phyloP scores from a whole-genome alignment of 257 asterid genomes.

The Thymus mandschuricus region DNA sequence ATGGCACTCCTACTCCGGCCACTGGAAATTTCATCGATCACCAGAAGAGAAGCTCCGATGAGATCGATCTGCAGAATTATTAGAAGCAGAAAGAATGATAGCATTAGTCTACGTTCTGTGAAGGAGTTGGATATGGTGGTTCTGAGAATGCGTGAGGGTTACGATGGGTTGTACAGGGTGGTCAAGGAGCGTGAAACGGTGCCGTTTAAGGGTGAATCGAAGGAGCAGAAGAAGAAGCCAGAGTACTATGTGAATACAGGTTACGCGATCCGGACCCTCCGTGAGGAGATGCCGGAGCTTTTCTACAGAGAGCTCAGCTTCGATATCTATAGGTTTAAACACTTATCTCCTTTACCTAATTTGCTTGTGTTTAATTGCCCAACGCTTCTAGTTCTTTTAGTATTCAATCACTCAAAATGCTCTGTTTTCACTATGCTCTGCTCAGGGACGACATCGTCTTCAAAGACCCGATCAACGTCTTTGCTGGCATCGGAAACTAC shows the following conservation, averaged over 20 bases:
- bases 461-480: conserved; percentile 78
- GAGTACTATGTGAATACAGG: conserved; percentile 70
- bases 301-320: conserved; percentile 66
- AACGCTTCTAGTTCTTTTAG: background rate
- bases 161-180: conserved; percentile 36
- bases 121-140: conserved; percentile 48
- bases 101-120: conserved; percentile 41
- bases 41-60: conserved; percentile 21
- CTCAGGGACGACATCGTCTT: conserved; percentile 81
- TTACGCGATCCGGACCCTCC: conserved; percentile 72
- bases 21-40: conserved; percentile 33
- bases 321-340: conserved; percentile 65
- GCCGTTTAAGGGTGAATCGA: conserved; percentile 31
- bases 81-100: conserved; percentile 20
- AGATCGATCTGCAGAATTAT: background rate
- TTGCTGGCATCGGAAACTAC: conserved; percentile 77
- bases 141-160: conserved; percentile 36
- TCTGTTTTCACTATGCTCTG: background rate
- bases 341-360: background rate
- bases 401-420: too few relatives aligned
- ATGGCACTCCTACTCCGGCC: conserved; percentile 40
- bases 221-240: conserved; percentile 54
- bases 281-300: conserved; percentile 74
- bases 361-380: background rate
- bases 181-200: conserved; percentile 45